Evolutionary conservation across 1,139 yeast species (phyloP).

Genomic region (Diutina ranongensis): DNA sequence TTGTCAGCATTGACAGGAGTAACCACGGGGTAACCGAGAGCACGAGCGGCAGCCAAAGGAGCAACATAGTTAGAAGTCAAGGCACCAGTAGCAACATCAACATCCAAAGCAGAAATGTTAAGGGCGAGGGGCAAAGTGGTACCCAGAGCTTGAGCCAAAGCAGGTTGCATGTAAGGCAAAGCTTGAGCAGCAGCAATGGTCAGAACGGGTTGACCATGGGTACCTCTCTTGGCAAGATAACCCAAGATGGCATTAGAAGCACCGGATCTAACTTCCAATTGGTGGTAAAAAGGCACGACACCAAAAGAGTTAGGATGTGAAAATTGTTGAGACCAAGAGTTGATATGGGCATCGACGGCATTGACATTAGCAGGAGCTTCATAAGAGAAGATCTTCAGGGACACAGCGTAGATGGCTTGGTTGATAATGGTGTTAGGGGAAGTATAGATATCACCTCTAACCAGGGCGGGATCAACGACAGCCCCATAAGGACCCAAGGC

Average conservation of each 20-base stretch:
- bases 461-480: slow-evolving; percentile 42
- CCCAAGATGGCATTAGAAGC: slow-evolving; percentile 77
- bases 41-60: slow-evolving; percentile 52
- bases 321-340: slow-evolving; percentile 46
- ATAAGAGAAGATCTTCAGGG: slow-evolving; percentile 60
- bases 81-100: slow-evolving; percentile 37
- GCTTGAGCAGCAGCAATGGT: slow-evolving; percentile 63
- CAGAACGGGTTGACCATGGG: slow-evolving; percentile 27
- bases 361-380: slow-evolving; percentile 52
- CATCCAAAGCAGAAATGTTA: slow-evolving; percentile 66
- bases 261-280: slow-evolving; percentile 72
- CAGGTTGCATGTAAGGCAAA: slow-evolving; percentile 53
- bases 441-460: slow-evolving; percentile 41
- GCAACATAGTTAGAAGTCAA: slow-evolving; percentile 59
- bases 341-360: slow-evolving; percentile 48
- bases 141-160: slow-evolving; percentile 20
- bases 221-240: slow-evolving; percentile 28
- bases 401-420: slow-evolving; percentile 53
- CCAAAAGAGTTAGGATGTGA: slow-evolving; percentile 43
- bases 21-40: slow-evolving; percentile 59
- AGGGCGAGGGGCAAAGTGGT: slow-evolving; percentile 51
- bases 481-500: slow-evolving; percentile 36
- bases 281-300: slow-evolving; percentile 43
- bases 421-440: slow-evolving; percentile 57
- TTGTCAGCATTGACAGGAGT: slow-evolving; percentile 45